These are phyloP conservation scores for Zymoseptoria passerinii DNA, from an alignment of 2,329 filamentous ascomycete species.

Conservation along the genomic window DNA sequence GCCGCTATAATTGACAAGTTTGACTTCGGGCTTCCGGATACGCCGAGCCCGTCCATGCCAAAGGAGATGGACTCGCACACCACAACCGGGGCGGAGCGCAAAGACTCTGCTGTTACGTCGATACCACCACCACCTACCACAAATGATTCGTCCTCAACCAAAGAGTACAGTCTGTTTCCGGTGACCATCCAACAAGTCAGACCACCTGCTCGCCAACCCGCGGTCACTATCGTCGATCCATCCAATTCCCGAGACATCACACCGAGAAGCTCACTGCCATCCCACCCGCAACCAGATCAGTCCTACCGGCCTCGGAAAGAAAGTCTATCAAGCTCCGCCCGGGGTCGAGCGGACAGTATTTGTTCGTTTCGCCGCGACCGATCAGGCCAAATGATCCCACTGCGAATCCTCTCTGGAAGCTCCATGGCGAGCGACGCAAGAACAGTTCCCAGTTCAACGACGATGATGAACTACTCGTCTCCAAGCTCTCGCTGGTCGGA, in stretches of 20 bases:
- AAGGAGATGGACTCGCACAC: not conserved
- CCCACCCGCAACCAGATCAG: slow-evolving; percentile 12
- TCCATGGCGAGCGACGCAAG: slow-evolving; percentile 3
- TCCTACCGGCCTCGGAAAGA: slow-evolving; percentile 23
- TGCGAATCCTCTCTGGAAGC: slow-evolving; percentile 19
- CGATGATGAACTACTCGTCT: not conserved
- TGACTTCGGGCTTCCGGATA: slow-evolving; percentile 22
- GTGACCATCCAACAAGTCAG: slow-evolving; percentile 16
- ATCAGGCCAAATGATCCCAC: slow-evolving; percentile 11
- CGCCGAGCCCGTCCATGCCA: slow-evolving; percentile 7
- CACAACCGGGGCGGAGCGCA: slow-evolving; percentile 8
- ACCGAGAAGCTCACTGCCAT: slow-evolving; percentile 1
- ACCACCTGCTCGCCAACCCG: slow-evolving; percentile 10
- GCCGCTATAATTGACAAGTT: slow-evolving; percentile 21
- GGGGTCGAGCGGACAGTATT: slow-evolving; percentile 23
- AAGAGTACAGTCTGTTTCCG: slow-evolving; percentile 23
- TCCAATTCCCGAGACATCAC: not conserved
- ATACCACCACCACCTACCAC: slow-evolving; percentile 11
- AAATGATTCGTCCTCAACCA: not conserved
- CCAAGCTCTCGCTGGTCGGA: slow-evolving; percentile 20
- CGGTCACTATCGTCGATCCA: slow-evolving; percentile 1
- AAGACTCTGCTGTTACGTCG: slow-evolving; percentile 8
- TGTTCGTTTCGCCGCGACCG: slow-evolving; percentile 13
- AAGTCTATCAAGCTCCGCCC: slow-evolving; percentile 18
- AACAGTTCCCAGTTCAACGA: slow-evolving; percentile 7